Percentiles rank a stretch among this genome's conserved stretches.
Conservation (phyloP, 1,139 yeast genomes). For the Schwanniomyces etchellsii region DNA sequence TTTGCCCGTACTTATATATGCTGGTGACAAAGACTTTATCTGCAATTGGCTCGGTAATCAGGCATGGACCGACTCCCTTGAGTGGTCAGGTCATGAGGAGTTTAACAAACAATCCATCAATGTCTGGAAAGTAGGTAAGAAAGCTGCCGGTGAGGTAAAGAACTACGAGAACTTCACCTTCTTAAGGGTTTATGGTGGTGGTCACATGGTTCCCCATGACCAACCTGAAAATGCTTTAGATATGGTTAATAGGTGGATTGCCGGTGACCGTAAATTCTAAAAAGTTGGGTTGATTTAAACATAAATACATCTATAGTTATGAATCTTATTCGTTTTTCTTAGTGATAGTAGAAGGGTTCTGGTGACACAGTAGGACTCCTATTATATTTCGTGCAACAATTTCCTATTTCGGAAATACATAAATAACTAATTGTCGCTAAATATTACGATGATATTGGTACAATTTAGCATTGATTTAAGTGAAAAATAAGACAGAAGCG, state of each 20-base stretch:
- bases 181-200: conserved; percentile 43
- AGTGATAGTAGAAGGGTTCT: background rate
- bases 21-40: conserved; percentile 83
- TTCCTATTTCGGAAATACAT: too few species aligned
- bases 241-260: conserved; percentile 43
- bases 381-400: background rate
- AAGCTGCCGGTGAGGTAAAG: conserved; percentile 42
- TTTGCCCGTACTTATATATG: conserved; percentile 69
- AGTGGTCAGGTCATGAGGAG: conserved; percentile 57
- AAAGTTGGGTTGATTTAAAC: background rate
- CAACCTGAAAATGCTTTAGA: conserved; percentile 43
- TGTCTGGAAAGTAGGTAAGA: conserved; percentile 34
- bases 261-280: conserved; percentile 25
- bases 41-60: conserved; percentile 85
- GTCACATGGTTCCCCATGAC: conserved; percentile 48
- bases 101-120: conserved; percentile 39
- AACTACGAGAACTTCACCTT: conserved; percentile 41
- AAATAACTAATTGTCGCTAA: too few species aligned
- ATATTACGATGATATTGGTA: too few species aligned
- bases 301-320: too few species aligned
- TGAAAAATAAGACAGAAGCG: too few species aligned
- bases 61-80: conserved; percentile 71
- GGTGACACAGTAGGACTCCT: background rate
- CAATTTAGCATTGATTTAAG: too few species aligned
- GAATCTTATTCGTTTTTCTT: too few species aligned